phyloP scores from a whole-genome alignment of 75 land plant species.

The Cryptomeria japonica region DNA sequence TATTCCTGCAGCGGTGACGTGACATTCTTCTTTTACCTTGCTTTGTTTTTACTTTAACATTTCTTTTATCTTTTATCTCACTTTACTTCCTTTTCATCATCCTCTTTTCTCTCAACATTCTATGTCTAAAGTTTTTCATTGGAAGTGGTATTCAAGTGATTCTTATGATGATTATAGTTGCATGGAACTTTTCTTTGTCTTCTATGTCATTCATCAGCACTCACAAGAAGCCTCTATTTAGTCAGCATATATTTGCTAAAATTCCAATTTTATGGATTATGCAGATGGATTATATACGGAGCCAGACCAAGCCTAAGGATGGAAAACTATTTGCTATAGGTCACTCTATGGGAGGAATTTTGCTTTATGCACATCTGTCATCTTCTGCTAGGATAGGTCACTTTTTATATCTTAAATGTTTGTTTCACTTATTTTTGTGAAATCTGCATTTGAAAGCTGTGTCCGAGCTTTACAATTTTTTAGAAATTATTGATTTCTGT shows the following conservation, averaged over 20 bases:
- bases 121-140: not conserved
- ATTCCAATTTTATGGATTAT: constrained; percentile 13
- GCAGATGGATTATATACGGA: constrained; percentile 86
- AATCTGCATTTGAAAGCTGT: not conserved
- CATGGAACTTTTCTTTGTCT: not conserved
- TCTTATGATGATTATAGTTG: not conserved
- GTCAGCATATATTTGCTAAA: not conserved
- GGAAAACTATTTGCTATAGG: constrained; percentile 91
- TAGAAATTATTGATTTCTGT: not conserved
- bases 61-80: not conserved
- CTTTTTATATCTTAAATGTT: not conserved
- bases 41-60: not conserved
- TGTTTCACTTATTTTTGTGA: not conserved
- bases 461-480: not conserved
- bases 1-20: constrained; percentile 88
- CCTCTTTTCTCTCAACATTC: not conserved
- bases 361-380: constrained; percentile 88
- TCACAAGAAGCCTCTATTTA: not conserved
- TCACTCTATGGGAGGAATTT: constrained; percentile 98
- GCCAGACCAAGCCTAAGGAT: constrained; percentile 69
- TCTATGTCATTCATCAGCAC: not conserved
- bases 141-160: not conserved
- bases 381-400: constrained; percentile 37
- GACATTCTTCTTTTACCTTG: constrained; percentile 17
- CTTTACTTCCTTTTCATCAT: not conserved